Base-by-base conservation (phyloP, 129 eudicot genomes). In the Artemisia argyi region DNA sequence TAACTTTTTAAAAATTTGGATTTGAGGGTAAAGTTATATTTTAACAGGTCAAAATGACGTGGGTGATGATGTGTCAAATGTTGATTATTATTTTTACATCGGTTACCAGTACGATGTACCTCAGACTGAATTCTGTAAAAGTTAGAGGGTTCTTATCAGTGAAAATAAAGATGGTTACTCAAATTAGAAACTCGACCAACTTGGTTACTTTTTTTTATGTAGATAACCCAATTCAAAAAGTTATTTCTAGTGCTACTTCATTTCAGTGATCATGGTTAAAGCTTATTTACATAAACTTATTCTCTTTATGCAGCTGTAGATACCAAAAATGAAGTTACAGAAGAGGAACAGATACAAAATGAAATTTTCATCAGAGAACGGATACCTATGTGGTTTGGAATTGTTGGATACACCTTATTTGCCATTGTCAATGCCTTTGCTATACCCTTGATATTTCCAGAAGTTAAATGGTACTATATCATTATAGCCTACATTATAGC, bases 381-480 rank as follows among this genome's bases (percentile, higher is more conserved):
- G 65, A 92, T 92, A 59, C 97, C 96, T 13, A 71, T 76, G 65
- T 89, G 94, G 94, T 10, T 92, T 39, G 94, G 68, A n/a, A 74
- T 74, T 1, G 48, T 32, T 1, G 97, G 97, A 17, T 92, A 89
- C 83, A 58, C 72, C 18, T 1, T 48, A 28, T 80, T 92, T 24
- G 74, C 87, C 66, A 52, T 80, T 5, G 12, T 87, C 17, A 85
- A 89, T 10, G 60, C 82, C 11, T 68, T 89, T 17, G 67, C 78
- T 0, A 48, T 92, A 30, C 97, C 97, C 18, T 59, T 75, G 58
- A 83, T 92, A 16, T 86, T 92, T 66, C 96, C 84, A 1, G 86
- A 89, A 65, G 84, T 92, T 47, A 92, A 85, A 75, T 89, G 96
- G 94, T 88, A 84, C 78, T 85, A 69, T 18, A 76, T 92, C 2